Evolutionary conservation across 2,329 filamentous ascomycete species (phyloP), one percentile per base, ranked within the genome.

Genomic region (Eutypella sp.): DNA sequence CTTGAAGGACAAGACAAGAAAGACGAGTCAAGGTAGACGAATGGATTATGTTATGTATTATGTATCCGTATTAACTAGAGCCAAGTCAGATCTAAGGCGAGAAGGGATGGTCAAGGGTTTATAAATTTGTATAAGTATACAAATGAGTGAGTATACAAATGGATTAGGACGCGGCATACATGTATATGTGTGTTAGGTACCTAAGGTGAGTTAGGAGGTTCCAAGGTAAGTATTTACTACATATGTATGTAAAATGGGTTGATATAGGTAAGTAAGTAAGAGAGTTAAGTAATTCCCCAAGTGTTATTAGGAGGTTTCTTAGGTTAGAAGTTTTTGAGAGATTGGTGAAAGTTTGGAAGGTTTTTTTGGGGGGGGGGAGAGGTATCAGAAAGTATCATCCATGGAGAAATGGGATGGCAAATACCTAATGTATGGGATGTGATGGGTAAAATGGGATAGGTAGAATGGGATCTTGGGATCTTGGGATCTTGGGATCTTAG

Each of bases 41-140:
- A 41, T 29, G 40, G 23, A 41, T 18, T n/a, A n/a, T n/a, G n/a
- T n/a, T n/a, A n/a, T n/a, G n/a, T n/a, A n/a, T n/a, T 42, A 23
- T 33, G 29, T 43, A 22, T n/a, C 29, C 41, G 36, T 16, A 22
- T 31, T 23, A 42, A 18, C 13, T 8, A 19, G 22, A 39, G 11
- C 22, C 13, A 41, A 16, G 23, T n/a, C 19, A 41, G 15, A 36
- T 19, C 23, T 29, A 41, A 22, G 25, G 5, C 16, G 39, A 29
- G 24, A 41, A n/a, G 40, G 22, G 25, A 24, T 16, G 19, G 40
- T 31, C n/a, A n/a, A n/a, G n/a, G n/a, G n/a, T n/a, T n/a, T n/a
- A 45, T 45, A 45, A 34, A 38, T 45, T 23, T 23, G 40, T 34
- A 27, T 18, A 27, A 8, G 42, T 41, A 38, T 29, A 29, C 41